These are phyloP conservation scores for Phytophthora aleatoria DNA, from an alignment of 352 stramenopile species.

Conservation along the genomic window DNA sequence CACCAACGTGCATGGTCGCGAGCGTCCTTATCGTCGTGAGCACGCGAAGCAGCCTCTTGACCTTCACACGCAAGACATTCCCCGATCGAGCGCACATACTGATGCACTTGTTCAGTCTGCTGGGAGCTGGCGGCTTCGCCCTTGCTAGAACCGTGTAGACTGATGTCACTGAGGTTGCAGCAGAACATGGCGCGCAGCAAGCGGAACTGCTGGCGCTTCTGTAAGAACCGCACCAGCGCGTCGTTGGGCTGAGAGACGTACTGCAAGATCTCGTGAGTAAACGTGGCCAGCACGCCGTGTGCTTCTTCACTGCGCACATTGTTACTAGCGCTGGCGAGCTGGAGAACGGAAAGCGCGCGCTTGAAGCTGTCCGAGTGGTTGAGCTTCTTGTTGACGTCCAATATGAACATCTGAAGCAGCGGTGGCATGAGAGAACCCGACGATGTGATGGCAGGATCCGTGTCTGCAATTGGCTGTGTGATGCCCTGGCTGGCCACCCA, in stretches of 20 bases:
- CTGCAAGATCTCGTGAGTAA: slow-evolving; percentile 60
- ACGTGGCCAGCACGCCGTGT: slow-evolving; percentile 56
- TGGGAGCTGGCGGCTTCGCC: slow-evolving; percentile 28
- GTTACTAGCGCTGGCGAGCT: slow-evolving; percentile 40
- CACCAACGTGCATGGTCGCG: slow-evolving; percentile 53
- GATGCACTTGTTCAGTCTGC: slow-evolving; percentile 41
- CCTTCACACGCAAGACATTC: slow-evolving; percentile 73
- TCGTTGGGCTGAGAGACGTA: slow-evolving; percentile 62
- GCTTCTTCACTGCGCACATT: slow-evolving; percentile 60
- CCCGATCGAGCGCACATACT: slow-evolving; percentile 64
- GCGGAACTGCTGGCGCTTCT: slow-evolving; percentile 71
- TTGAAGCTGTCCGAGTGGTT: slow-evolving; percentile 55
- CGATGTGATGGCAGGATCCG: slow-evolving; percentile 43
- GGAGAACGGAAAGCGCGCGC: slow-evolving; percentile 54
- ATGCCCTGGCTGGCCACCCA: slow-evolving; percentile 70
- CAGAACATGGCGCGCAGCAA: slow-evolving; percentile 71
- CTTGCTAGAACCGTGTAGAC: slow-evolving; percentile 40
- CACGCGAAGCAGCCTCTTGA: slow-evolving; percentile 40
- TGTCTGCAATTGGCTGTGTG: slow-evolving; percentile 45
- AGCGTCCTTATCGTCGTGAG: slow-evolving; percentile 36
- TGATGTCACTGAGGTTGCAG: slow-evolving; percentile 65
- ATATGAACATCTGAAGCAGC: slow-evolving; percentile 68
- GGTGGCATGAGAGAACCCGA: slow-evolving; percentile 57
- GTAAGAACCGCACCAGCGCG: slow-evolving; percentile 57
- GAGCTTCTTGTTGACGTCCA: slow-evolving; percentile 58